These are phyloP conservation scores for Cordyceps militaris DNA, from an alignment of 2,329 filamentous ascomycete species.

Conservation along the genomic window DNA sequence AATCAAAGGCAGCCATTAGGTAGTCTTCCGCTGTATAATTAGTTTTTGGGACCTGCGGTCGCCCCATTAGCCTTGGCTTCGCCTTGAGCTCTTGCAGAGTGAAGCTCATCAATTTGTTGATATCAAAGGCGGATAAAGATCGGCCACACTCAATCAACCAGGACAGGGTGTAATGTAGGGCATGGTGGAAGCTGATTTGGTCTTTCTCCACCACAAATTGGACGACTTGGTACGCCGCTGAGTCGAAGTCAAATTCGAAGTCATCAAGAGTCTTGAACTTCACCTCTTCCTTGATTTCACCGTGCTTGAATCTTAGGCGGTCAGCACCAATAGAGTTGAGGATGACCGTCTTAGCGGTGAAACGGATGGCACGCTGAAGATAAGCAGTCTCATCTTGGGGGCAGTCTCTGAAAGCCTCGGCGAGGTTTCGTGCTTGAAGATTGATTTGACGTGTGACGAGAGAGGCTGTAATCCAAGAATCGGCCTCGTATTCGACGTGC, in stretches of 20 bases:
- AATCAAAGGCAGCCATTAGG: slow-evolving; percentile 83
- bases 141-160: slow-evolving; percentile 92
- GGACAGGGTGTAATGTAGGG: slow-evolving; percentile 89
- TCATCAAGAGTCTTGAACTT: slow-evolving; percentile 71
- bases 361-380: slow-evolving; percentile 64
- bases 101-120: slow-evolving; percentile 65
- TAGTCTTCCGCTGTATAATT: slow-evolving; percentile 66
- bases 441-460: slow-evolving; percentile 94
- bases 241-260: slow-evolving; percentile 68
- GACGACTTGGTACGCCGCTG: slow-evolving; percentile 60
- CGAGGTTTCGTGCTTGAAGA: slow-evolving; percentile 78
- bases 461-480: slow-evolving; percentile 95
- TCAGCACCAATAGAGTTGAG: slow-evolving; percentile 87
- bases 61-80: slow-evolving; percentile 55
- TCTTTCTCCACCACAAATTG: slow-evolving; percentile 84
- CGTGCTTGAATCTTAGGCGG: slow-evolving; percentile 72
- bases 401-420: slow-evolving; percentile 73
- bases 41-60: slow-evolving; percentile 47
- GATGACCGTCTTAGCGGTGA: slow-evolving; percentile 76
- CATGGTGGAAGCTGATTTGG: slow-evolving; percentile 94
- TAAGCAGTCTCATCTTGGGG: slow-evolving; percentile 56
- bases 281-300: slow-evolving; percentile 81
- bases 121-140: slow-evolving; percentile 58
- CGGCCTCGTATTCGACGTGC: slow-evolving; percentile 96
- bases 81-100: slow-evolving; percentile 62